A percentile compares a stretch with the other conserved stretches of the same genome.
Conservation (phyloP, 352 stramenopile genomes). For the Globisporangium echinulatum region DNA sequence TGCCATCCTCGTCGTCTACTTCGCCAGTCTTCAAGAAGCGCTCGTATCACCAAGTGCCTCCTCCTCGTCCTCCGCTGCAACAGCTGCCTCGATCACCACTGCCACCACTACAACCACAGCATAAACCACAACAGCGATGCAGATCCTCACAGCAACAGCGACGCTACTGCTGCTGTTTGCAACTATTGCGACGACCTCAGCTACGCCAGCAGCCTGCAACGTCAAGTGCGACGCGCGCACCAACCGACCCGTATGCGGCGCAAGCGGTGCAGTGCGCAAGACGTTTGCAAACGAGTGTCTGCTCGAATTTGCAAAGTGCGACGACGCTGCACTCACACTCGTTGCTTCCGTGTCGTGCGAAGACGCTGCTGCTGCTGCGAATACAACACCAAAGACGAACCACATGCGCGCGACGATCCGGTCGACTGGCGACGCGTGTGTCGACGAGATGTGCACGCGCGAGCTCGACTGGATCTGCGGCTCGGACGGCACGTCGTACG, state of each 20-base stretch:
- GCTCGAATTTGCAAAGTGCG: constrained; percentile 15
- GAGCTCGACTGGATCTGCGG: constrained; percentile 13
- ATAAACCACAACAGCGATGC: neutral
- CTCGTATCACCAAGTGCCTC: no score
- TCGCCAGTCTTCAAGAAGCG: no score
- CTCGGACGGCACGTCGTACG: constrained; percentile 14
- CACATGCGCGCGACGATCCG: constrained; percentile 9
- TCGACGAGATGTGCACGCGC: constrained; percentile 8
- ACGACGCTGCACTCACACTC: constrained; percentile 9
- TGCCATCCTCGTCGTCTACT: no score
- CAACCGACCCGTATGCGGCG: constrained; percentile 12
- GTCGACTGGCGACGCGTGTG: constrained; percentile 4
- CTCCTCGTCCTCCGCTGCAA: no score
- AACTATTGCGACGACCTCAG: no score
- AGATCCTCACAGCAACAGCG: neutral
- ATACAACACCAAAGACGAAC: neutral
- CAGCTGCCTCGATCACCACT: no score
- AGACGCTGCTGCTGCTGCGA: constrained; percentile 2
- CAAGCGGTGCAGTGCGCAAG: constrained; percentile 8
- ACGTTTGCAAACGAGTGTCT: constrained; percentile 15
- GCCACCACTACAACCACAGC: neutral
- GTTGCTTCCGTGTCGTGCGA: neutral
- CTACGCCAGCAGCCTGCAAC: neutral
- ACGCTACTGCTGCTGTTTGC: neutral
- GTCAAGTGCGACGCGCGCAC: constrained; percentile 16